Evolutionary conservation across 2,329 filamentous ascomycete species (phyloP).

Genomic region (Phialemonium atrogriseum): DNA sequence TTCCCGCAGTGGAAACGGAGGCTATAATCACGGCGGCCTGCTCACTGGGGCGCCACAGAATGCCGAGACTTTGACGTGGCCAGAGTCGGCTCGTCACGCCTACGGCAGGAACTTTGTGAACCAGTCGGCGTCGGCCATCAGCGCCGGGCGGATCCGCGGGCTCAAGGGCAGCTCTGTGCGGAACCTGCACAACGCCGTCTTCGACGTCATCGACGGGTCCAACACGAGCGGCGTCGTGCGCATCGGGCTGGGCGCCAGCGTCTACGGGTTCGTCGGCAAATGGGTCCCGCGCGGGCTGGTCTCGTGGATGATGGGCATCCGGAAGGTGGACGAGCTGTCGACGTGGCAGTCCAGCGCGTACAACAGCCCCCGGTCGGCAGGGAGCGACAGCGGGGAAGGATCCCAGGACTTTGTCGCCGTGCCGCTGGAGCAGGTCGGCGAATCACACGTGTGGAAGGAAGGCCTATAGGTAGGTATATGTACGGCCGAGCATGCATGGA

Average conservation of each 20-base stretch:
- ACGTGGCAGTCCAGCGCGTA: conserved; percentile 35
- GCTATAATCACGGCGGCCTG: conserved; percentile 16
- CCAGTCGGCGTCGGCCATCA: conserved; percentile 46
- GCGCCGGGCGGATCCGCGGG: conserved; percentile 48
- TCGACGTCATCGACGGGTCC: conserved; percentile 73
- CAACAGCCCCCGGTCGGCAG: conserved; percentile 15
- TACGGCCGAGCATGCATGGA: not conserved
- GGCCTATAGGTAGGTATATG: conserved; percentile 8
- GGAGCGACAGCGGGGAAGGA: conserved; percentile 19
- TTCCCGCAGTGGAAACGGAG: too few relatives aligned
- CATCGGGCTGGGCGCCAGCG: conserved; percentile 73
- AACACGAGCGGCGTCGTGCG: conserved; percentile 57
- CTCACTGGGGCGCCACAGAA: conserved; percentile 37
- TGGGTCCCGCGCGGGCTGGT: conserved; percentile 72
- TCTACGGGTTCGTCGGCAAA: conserved; percentile 78
- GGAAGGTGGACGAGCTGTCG: conserved; percentile 49
- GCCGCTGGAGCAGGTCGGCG: conserved; percentile 30
- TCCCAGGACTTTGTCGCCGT: conserved; percentile 44
- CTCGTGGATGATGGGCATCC: conserved; percentile 88
- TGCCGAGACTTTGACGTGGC: conserved; percentile 54
- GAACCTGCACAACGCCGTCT: conserved; percentile 77
- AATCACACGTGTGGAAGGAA: conserved; percentile 41
- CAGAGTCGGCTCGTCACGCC: conserved; percentile 48
- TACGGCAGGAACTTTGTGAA: conserved; percentile 55
- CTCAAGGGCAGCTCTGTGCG: conserved; percentile 64